Evolutionary conservation across 1,284 basidiomycete genomes (phyloP).

Genomic region (Austroboletus olivaceoglutinosus): DNA sequence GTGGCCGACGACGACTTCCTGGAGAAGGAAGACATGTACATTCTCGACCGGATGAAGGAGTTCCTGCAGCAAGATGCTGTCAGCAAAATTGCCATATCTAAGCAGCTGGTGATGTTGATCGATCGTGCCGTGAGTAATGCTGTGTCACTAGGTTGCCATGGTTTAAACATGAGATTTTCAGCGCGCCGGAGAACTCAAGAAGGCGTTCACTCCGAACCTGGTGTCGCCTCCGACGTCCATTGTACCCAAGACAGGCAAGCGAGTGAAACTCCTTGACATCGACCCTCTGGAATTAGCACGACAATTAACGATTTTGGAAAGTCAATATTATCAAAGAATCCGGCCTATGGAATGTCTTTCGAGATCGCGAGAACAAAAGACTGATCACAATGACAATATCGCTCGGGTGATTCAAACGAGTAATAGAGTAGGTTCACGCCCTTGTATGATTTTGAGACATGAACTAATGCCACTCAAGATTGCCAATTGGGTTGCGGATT

Average conservation of each 20-base stretch:
- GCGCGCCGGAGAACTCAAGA: slow-evolving; percentile 54
- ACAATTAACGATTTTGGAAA: slow-evolving; percentile 93
- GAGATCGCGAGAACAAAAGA: slow-evolving; percentile 72
- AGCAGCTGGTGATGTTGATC: slow-evolving; percentile 69
- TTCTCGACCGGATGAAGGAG: slow-evolving; percentile 75
- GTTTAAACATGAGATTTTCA: slow-evolving; percentile 33
- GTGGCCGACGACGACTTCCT: slow-evolving; percentile 76
- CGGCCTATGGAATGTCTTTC: slow-evolving; percentile 89
- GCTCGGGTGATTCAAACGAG: slow-evolving; percentile 89
- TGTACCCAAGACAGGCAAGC: slow-evolving; percentile 70
- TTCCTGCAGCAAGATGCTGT: slow-evolving; percentile 73
- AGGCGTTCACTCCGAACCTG: slow-evolving; percentile 49
- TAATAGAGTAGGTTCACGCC: slow-evolving; percentile 68
- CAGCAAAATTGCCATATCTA: slow-evolving; percentile 62
- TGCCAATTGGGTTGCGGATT: slow-evolving; percentile 93
- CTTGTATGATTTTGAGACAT: neutral
- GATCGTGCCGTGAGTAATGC: slow-evolving; percentile 66
- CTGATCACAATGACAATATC: slow-evolving; percentile 79
- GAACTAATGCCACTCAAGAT: slow-evolving; percentile 47
- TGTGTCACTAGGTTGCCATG: slow-evolving; percentile 12
- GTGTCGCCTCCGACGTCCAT: slow-evolving; percentile 73
- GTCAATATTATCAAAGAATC: slow-evolving; percentile 84
- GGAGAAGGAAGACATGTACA: slow-evolving; percentile 77
- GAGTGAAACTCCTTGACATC: slow-evolving; percentile 83
- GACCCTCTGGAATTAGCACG: slow-evolving; percentile 91